Base-by-base conservation (phyloP, 805 yeast species). In the Scheffersomyces ergatensis region DNA sequence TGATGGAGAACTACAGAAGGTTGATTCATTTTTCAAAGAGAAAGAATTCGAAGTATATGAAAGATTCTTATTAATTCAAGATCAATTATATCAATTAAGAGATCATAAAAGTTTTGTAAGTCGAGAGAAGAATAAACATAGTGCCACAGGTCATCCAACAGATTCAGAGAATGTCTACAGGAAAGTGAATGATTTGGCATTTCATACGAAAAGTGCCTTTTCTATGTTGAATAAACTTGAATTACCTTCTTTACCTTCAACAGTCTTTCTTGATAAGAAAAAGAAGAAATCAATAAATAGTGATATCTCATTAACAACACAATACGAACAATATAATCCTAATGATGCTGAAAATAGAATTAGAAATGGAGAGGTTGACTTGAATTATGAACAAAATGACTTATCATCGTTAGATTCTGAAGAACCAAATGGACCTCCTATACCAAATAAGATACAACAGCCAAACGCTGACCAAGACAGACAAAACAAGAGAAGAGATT, bases 21-120 rank as follows among this genome's bases (percentile, higher is more conserved):
- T 87, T 7, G 80, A 85, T 29, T 36, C 25, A 0, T 88, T 88
- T 53, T 88, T 76, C 57, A 66, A 57, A 33, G 78, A 73, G 23
- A 78, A 74, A 48, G 95, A 86, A 51, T 66, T 70, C 21, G 83
- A 77, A 18, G 79, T 77, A 1, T 69, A 78, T 33, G 78, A 77
- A 42, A 67, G 92, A 42, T 83, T 75, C 48, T 58, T 80, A 11
- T 53, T 82, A 3, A 54, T 88, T 17, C 85, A 84, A 54, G 85
- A 78, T 49, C 96, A 88, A 58, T 56, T 89, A 33, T 74, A 73
- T 42, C 83, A 82, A 50, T 56, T 85, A 40, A 70, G 77, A 34
- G 83, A 82, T 33, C 86, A 82, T 42, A 70, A 64, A 42, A 33
- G 39, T 1, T 38, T 46, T 17, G 36, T 54, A 13, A 9, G 48